These are phyloP conservation scores for Lipomyces mesembrius DNA, from an alignment of 805 yeast genomes.

Conservation along the genomic window DNA sequence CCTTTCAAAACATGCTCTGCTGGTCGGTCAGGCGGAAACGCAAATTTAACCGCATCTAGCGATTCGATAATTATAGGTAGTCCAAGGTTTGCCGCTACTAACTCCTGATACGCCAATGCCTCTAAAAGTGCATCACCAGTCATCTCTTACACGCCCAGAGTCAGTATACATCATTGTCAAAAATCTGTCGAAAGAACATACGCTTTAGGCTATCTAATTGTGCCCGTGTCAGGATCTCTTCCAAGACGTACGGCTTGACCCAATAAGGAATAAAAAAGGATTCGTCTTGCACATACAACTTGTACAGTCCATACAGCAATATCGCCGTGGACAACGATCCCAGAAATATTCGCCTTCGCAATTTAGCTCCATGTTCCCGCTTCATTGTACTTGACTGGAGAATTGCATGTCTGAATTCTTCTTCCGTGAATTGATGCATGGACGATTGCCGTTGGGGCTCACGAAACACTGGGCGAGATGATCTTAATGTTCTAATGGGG, in stretches of 20 bases:
- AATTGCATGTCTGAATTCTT: slow-evolving; percentile 35
- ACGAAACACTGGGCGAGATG: neutral
- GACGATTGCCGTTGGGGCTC: neutral
- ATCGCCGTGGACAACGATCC: slow-evolving; percentile 3
- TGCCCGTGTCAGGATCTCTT: slow-evolving; percentile 26
- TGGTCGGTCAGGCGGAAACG: slow-evolving; percentile 29
- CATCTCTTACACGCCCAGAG: slow-evolving; percentile 9
- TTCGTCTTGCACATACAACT: slow-evolving; percentile 20
- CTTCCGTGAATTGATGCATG: slow-evolving; percentile 20
- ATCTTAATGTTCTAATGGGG: neutral
- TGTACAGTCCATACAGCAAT: slow-evolving; percentile 42
- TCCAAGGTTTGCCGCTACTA: slow-evolving; percentile 26
- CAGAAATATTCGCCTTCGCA: neutral
- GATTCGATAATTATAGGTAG: slow-evolving; percentile 29
- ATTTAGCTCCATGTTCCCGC: slow-evolving; percentile 1
- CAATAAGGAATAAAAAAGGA: slow-evolving; percentile 28
- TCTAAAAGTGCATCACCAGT: slow-evolving; percentile 29
- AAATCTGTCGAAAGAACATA: neutral
- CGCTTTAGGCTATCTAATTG: slow-evolving; percentile 11
- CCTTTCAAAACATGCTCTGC: slow-evolving; percentile 32
- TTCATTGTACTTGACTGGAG: slow-evolving; percentile 12
- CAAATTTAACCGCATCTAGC: slow-evolving; percentile 18
- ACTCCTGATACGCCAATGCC: slow-evolving; percentile 29
- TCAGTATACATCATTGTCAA: neutral
- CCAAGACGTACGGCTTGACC: slow-evolving; percentile 30